These are phyloP conservation scores for Trichoderma arundinaceum DNA, from an alignment of 2,329 filamentous ascomycete species.

Conservation along the genomic window DNA sequence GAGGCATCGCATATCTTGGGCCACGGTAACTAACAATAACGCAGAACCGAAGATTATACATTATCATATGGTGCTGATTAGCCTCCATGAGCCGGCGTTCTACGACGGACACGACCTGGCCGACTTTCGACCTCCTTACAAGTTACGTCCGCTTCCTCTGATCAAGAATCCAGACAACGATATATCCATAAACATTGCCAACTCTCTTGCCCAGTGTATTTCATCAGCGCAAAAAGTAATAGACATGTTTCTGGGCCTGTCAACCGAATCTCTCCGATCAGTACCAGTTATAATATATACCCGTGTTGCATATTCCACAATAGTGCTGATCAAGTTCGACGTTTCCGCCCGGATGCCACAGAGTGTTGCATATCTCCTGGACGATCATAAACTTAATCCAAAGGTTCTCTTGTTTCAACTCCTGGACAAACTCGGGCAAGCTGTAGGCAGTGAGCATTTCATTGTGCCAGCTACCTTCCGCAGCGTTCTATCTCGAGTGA, in stretches of 20 bases:
- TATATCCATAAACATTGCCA: not conserved
- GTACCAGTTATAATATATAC: not conserved
- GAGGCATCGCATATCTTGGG: not conserved
- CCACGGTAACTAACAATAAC: not conserved
- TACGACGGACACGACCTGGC: not conserved
- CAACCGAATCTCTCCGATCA: not conserved
- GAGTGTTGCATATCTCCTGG: not conserved
- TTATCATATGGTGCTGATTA: slow-evolving; percentile 4
- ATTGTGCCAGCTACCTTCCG: not conserved
- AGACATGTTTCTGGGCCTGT: not conserved
- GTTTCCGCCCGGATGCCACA: not conserved
- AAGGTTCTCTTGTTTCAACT: slow-evolving; percentile 5
- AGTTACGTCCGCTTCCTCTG: not conserved
- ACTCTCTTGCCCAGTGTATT: not conserved
- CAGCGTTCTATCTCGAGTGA: not conserved
- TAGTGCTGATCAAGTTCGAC: slow-evolving; percentile 3
- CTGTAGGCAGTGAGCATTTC: not conserved
- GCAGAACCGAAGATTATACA: not conserved
- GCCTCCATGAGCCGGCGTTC: not conserved
- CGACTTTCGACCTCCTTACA: slow-evolving; percentile 1
- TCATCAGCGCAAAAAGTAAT: not conserved
- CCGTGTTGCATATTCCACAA: not conserved
- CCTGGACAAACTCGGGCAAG: not conserved
- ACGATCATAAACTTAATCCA: not conserved
- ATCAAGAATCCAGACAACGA: not conserved